phyloP scores from a whole-genome alignment of 805 yeast species.

The Tetrapisispora pingtungensis region DNA sequence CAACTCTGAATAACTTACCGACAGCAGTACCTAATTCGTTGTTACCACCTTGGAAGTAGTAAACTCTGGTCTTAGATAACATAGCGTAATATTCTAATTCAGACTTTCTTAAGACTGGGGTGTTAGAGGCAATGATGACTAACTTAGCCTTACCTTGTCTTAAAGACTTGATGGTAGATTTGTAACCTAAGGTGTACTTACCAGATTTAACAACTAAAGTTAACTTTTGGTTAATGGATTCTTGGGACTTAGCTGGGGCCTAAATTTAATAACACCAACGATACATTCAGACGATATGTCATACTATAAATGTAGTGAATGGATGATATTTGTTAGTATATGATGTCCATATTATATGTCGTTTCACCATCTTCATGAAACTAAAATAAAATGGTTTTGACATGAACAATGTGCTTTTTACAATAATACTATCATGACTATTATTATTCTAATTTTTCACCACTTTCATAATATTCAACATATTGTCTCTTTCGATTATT shows the following conservation, averaged over 20 bases:
- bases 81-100: constrained; percentile 99
- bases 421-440: too few relatives aligned
- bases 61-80: constrained; percentile 92
- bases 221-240: constrained; percentile 95
- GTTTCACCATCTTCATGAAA: too few relatives aligned
- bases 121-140: constrained; percentile 96
- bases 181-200: constrained; percentile 99
- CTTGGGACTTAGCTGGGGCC: constrained; percentile 93
- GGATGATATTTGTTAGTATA: background rate
- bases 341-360: too few relatives aligned
- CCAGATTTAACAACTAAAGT: constrained; percentile 98
- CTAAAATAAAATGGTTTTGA: too few relatives aligned
- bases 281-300: too few relatives aligned
- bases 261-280: constrained; percentile 18
- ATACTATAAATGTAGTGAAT: too few relatives aligned
- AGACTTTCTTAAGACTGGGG: constrained; percentile 99
- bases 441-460: too few relatives aligned
- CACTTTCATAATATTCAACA: too few relatives aligned
- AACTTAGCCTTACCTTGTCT: constrained; percentile 99
- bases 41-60: constrained; percentile 99
- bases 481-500: background rate
- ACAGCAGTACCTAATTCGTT: constrained; percentile 99
- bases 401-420: background rate
- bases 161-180: constrained; percentile 94
- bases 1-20: constrained; percentile 99